Evolutionary conservation across 148 eudicot genomes (phyloP).

Genomic region (Amaranthus palmeri): DNA sequence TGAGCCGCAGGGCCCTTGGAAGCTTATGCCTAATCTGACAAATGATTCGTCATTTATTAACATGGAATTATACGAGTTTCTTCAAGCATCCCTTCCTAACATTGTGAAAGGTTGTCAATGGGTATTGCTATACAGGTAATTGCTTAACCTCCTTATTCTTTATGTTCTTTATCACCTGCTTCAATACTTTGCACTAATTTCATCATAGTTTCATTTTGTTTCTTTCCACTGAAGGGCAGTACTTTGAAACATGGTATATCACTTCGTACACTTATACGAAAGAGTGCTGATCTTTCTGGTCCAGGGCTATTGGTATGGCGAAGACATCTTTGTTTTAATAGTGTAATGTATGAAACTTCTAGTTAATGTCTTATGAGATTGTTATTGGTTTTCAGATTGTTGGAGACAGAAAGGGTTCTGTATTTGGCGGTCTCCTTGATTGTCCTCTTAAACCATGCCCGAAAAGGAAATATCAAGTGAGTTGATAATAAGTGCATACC

Average conservation of each 20-base stretch:
- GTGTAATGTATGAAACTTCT: slow-evolving; percentile 3
- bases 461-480: slow-evolving; percentile 89
- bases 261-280: slow-evolving; percentile 81
- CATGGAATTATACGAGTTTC: slow-evolving; percentile 59
- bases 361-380: not conserved
- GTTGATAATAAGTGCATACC: slow-evolving; percentile 16
- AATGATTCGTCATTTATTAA: slow-evolving; percentile 64
- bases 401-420: slow-evolving; percentile 87
- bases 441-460: slow-evolving; percentile 77
- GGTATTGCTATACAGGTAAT: slow-evolving; percentile 87
- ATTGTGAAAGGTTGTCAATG: slow-evolving; percentile 96
- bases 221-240: slow-evolving; percentile 95
- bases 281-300: slow-evolving; percentile 72
- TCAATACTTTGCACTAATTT: slow-evolving; percentile 15
- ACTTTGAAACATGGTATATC: slow-evolving; percentile 92
- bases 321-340: not conserved
- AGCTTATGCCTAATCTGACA: slow-evolving; percentile 56
- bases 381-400: slow-evolving; percentile 46
- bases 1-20: slow-evolving; percentile 36
- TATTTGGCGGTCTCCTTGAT: slow-evolving; percentile 89
- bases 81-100: slow-evolving; percentile 74
- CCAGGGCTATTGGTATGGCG: slow-evolving; percentile 80
- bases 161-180: not conserved
- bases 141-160: slow-evolving; percentile 6
- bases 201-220: slow-evolving; percentile 22